phyloP scores from a whole-genome alignment of 2,329 filamentous ascomycete species.

The Alternaria longipes region DNA sequence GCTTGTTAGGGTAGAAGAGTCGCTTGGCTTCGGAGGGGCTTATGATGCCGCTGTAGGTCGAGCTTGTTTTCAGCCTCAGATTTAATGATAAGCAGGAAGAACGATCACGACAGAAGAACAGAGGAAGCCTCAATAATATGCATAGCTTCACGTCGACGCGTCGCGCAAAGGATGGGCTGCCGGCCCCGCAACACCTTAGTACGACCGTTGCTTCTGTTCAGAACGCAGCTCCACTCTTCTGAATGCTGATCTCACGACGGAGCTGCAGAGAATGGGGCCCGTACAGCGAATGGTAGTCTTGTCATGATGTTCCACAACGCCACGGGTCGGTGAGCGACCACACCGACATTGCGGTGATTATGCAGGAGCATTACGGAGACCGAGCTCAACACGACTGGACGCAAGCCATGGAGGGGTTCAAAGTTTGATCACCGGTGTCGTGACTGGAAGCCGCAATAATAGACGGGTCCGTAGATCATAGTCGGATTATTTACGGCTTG shows the following conservation, averaged over 20 bases:
- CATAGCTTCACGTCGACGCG: constrained; percentile 2
- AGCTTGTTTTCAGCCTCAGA: constrained; percentile 3
- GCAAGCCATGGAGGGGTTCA: background rate
- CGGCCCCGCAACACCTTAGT: constrained; percentile 18
- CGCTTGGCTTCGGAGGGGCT: constrained; percentile 9
- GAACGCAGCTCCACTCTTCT: constrained; percentile 6
- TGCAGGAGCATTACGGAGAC: constrained; percentile 8
- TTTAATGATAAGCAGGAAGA: background rate
- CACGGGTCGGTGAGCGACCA: constrained; percentile 8
- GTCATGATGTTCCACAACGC: constrained; percentile 9
- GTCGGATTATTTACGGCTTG: constrained; percentile 2
- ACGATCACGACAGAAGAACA: background rate
- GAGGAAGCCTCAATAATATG: constrained; percentile 13
- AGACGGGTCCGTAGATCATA: constrained; percentile 5
- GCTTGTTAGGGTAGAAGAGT: constrained; percentile 15
- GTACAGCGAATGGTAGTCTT: constrained; percentile 4
- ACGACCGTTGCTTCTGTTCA: constrained; percentile 12
- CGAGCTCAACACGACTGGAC: constrained; percentile 1
- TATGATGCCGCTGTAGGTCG: background rate
- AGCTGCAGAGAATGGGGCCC: background rate
- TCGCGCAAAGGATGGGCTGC: background rate
- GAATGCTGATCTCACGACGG: background rate
- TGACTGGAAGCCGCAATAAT: background rate
- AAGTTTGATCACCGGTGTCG: constrained; percentile 9
- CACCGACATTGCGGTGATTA: constrained; percentile 10